A percentile compares a stretch with the other conserved stretches of the same genome.
Evolutionary conservation across 129 eudicot genomes (phyloP).

Genomic region (Ambrosia artemisiifolia): DNA sequence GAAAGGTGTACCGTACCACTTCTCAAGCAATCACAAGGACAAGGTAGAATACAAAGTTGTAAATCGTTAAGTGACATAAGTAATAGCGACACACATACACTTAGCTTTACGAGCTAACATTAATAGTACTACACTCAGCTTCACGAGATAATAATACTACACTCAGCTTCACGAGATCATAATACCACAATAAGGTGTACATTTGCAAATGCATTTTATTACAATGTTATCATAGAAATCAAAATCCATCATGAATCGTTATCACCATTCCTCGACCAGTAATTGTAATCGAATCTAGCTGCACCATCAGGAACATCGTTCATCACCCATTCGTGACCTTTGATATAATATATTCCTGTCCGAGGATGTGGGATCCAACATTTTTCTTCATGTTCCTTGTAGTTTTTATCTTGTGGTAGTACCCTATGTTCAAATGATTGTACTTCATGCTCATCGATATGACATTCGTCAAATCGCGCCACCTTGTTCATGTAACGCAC

Average conservation of each 20-base stretch:
- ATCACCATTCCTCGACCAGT: slow-evolving; percentile 44
- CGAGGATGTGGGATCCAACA: slow-evolving; percentile 60
- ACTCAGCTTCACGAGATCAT: too few relatives aligned
- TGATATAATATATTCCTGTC: slow-evolving; percentile 60
- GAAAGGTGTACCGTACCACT: too few relatives aligned
- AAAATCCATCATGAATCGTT: not conserved
- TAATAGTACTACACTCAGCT: too few relatives aligned
- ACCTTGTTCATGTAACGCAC: slow-evolving; percentile 31
- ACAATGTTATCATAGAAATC: not conserved
- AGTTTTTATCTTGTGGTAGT: slow-evolving; percentile 1
- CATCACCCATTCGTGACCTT: slow-evolving; percentile 65
- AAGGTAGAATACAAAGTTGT: too few relatives aligned
- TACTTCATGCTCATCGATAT: slow-evolving; percentile 16
- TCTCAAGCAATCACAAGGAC: too few relatives aligned
- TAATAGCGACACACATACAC: too few relatives aligned
- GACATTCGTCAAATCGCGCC: slow-evolving; percentile 5
- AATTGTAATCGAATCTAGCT: slow-evolving; percentile 31
- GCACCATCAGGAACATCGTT: slow-evolving; percentile 55
- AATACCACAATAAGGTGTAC: too few relatives aligned
- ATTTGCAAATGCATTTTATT: too few relatives aligned
- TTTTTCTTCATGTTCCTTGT: slow-evolving; percentile 5
- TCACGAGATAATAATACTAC: too few relatives aligned
- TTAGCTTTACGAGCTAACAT: too few relatives aligned
- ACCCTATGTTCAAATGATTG: slow-evolving; percentile 12
- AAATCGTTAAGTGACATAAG: too few relatives aligned